Conservation (phyloP, 805 yeast species). For the Zygosaccharomyces bisporus region DNA sequence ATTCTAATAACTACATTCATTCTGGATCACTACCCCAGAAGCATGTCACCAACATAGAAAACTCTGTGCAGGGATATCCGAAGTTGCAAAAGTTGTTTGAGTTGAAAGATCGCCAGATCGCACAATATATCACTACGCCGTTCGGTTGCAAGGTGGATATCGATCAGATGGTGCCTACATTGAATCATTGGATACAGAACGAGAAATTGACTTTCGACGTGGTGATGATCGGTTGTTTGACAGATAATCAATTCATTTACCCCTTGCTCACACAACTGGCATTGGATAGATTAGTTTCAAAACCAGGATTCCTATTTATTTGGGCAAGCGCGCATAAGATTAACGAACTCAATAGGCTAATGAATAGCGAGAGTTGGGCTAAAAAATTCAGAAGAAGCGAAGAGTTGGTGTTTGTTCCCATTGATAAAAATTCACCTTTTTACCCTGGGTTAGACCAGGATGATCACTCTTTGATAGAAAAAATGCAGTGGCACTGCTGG, state of each 20-base stretch:
- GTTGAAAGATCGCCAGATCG: conserved; percentile 58
- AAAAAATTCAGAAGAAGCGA: conserved; percentile 82
- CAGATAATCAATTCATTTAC: conserved; percentile 65
- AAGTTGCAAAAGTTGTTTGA: conserved; percentile 65
- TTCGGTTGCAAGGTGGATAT: conserved; percentile 58
- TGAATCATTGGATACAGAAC: conserved; percentile 58
- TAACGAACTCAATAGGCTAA: conserved; percentile 53
- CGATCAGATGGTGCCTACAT: conserved; percentile 51
- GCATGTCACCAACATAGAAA: conserved; percentile 59
- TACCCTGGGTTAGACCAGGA: conserved; percentile 56
- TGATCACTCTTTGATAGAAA: conserved; percentile 51
- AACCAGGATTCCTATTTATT: conserved; percentile 80
- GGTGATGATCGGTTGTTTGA: conserved; percentile 84
- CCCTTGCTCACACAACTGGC: conserved; percentile 65
- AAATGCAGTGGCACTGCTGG: conserved; percentile 95
- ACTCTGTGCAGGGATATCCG: conserved; percentile 82
- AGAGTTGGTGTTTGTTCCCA: conserved; percentile 78
- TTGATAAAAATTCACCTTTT: conserved; percentile 59
- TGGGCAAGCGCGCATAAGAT: conserved; percentile 84
- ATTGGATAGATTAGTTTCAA: conserved; percentile 65
- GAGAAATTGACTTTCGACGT: conserved; percentile 74
- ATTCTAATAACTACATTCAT: conserved; percentile 63
- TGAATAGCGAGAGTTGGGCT: conserved; percentile 53
- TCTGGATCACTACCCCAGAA: conserved; percentile 58
- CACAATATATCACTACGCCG: conserved; percentile 53